These are phyloP conservation scores for Gryganskiella cystojenkinii DNA, from an alignment of 192 early-diverging fungal genomes.

Conservation along the genomic window DNA sequence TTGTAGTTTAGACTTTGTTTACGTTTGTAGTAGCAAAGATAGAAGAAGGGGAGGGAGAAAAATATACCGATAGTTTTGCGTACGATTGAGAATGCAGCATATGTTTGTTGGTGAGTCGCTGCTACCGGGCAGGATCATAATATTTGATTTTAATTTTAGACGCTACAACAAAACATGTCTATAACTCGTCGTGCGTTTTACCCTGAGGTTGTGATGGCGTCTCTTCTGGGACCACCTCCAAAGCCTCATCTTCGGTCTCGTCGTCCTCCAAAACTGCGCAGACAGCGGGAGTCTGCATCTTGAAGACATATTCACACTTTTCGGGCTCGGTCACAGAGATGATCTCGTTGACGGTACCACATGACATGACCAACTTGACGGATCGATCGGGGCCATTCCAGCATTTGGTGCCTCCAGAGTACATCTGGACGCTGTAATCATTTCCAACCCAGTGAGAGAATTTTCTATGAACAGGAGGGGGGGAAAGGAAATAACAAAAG, in stretches of 20 bases:
- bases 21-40: not conserved
- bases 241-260: too few species aligned
- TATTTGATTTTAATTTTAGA: too few species aligned
- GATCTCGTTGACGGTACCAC: slow-evolving; percentile 76
- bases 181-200: too few species aligned
- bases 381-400: slow-evolving; percentile 96
- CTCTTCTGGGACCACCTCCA: too few species aligned
- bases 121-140: too few species aligned
- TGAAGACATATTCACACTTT: slow-evolving; percentile 93
- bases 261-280: slow-evolving; percentile 59
- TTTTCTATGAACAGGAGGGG: slow-evolving; percentile 32
- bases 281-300: slow-evolving; percentile 82
- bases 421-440: slow-evolving; percentile 71
- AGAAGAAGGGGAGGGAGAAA: not conserved
- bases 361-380: slow-evolving; percentile 66
- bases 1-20: not conserved
- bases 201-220: too few species aligned
- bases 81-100: too few species aligned
- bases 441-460: slow-evolving; percentile 64
- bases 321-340: slow-evolving; percentile 84
- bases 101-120: too few species aligned
- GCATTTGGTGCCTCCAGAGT: slow-evolving; percentile 81
- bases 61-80: not conserved
- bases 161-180: too few species aligned
- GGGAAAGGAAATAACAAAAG: slow-evolving; percentile 3